Evolutionary conservation across 2,329 filamentous ascomycete species (phyloP), one percentile per base, ranked within the genome.

Genomic region (Fusarium papillatum): DNA sequence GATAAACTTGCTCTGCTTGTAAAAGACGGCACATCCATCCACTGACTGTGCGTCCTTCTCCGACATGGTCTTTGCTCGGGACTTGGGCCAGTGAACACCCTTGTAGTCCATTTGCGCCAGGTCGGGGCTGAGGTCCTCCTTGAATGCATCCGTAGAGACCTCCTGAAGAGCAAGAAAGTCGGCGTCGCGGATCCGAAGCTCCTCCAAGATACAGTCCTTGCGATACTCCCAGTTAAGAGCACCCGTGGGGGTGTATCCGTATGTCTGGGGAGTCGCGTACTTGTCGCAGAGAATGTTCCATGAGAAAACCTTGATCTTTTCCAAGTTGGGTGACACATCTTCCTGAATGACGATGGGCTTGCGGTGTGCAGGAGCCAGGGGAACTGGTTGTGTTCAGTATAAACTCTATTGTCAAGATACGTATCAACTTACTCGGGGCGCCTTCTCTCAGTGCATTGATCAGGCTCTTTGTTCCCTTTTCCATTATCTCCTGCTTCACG

Each of bases 241-340:
- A 67, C 90, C 90, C 19, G 93, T 93, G 4, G 97, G 95, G 0
- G 95, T 96, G 83, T 98, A 98, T 53, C 96, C 96, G 82, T 98
- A 98, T 73, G 95, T 92, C 66, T 92, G 89, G 66, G 92, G 89
- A 0, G 96, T 98, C 7, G 96, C 96, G 79, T 97, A 98, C 80
- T 95, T 95, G 84, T 98, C 95, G 85, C 96, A 98, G 14, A 99
- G 90, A 59, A 96, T 98, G 83, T 99, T 99, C 92, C 97, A 98
- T 26, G 95, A 97, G 73, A 98, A 89, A 11, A 98, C 93, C 69
- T 94, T 95, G 82, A 98, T 92, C 65, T 92, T 93, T 80, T 98
- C 91, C 73, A 91, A 84, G 66, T 82, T 87, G 2, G 88, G 79
- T 83, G 86, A 88, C 67, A 88, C 87, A 74, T 93, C 93, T 83